Base-by-base conservation (phyloP, 1,139 yeast species). In the Hyphopichia fennica region DNA sequence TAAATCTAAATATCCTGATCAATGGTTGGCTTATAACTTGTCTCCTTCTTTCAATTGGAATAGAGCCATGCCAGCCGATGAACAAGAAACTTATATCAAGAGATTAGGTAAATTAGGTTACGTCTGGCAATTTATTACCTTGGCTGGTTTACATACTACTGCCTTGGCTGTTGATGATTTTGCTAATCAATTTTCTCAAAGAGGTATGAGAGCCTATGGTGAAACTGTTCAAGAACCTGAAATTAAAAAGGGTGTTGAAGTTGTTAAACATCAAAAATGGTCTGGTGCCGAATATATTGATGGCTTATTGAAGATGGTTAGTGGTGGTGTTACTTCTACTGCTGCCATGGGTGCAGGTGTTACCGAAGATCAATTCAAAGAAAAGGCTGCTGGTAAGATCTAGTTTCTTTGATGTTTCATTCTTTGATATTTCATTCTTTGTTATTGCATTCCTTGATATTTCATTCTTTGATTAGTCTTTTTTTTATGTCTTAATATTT, bases 271-370 rank as follows among this genome's bases (percentile, higher is more conserved):
- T 72, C 99, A 91, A 72, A 89, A 91, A 70, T 91, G 99, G 99
- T 89, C 97, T 39, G 99, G 99, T 63, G 99, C 99, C 34, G 96
- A 88, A 68, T 93, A 90, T 75, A 86, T 93, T 63, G 99, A 91
- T 67, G 86, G 89, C 48, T 77, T 91, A 58, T 82, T 91, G 67
- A 89, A 84, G 68, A 77, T 90, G 74, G 95, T 90, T 38, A 84
- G 95, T 46, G 98, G 98, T 59, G 99, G 99, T 72, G 87, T 91
- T 46, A 77, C 93, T 42, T 86, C 96, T 20, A 93, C 98, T 42
- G 96, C 97, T 53, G 98, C 98, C 45, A 91, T 91, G 98, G 98
- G 98, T 63, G 86, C 85, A 50, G 98, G 98, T 75, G 98, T 91
- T 56, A 91, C 99, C 46, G 99, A 91, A 73, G 96, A 87, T 56